Base-by-base conservation (phyloP, 192 early-diverging fungal genomes). In the Haplosporangium gracile region DNA sequence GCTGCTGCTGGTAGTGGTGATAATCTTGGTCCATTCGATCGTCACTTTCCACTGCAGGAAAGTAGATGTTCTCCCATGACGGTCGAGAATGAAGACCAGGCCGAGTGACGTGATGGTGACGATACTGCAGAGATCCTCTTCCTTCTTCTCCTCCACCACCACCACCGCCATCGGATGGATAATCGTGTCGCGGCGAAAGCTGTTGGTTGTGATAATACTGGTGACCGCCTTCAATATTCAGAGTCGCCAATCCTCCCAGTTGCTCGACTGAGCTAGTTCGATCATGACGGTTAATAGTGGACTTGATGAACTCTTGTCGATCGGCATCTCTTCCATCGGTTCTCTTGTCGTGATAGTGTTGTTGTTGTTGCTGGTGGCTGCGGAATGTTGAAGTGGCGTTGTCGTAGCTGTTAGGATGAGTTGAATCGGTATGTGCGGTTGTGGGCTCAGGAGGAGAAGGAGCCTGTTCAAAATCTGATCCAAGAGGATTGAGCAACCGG, bases 391-490 rank as follows among this genome's bases (percentile, higher is more conserved):
- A 77, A 4, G 68, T 49, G n/a, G 76, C 20, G 60, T 68, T 68
- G 70, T 71, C 34, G 42, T 74, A 49, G 36, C 69, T 83, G n/a
- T 57, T 76, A 22, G 36, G 36, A 42, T 49, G 36, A 73, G 38
- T 0, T n/a, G 72, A 73, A 7, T 71, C 8, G 70, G 32, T 3
- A 5, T 18, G 70, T 10, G 36, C 10, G 22, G 7, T 65, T 76
- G 38, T 24, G 39, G 39, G 11, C 34, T 60, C 34, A n/a, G 45
- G 68, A 36, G 71, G 45, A 72, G 55, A 15, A 53, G 76, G 53
- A 39, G 57, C 78, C 24, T 73, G 70, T 38, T 79, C 78, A 10
- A 71, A 79, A 39, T 73, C 78, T 29, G 77, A 78, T 32, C 78
- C 43, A 29, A 65, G 24, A 36, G 78, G 78, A 26, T 72, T 73